Evolutionary conservation across 345 rosid species (phyloP).

Genomic region (Populus euphratica): DNA sequence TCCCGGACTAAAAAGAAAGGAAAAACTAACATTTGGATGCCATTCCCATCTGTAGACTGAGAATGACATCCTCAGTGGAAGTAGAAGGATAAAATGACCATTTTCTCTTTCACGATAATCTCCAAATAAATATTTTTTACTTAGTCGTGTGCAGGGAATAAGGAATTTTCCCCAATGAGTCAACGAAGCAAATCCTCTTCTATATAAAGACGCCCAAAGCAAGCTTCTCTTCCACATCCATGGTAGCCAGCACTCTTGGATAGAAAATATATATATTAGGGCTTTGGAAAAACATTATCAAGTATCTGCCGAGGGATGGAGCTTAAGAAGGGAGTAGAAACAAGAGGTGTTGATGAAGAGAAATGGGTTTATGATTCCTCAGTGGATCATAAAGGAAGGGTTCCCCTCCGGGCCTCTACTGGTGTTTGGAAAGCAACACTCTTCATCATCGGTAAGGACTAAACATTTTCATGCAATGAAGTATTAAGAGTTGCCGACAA

Average conservation of each 20-base stretch:
- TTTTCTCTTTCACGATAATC: constrained; percentile 1
- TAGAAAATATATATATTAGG: background rate
- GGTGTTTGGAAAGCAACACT: constrained; percentile 71
- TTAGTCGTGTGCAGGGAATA: background rate
- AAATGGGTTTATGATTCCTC: constrained; percentile 66
- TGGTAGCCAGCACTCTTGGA: background rate
- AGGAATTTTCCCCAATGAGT: constrained; percentile 1
- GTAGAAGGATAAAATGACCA: constrained; percentile 1
- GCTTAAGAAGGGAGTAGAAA: constrained; percentile 13
- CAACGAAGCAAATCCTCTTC: constrained; percentile 9
- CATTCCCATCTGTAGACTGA: constrained; percentile 14
- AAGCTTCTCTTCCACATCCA: background rate
- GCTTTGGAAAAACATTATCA: background rate
- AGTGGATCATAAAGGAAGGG: constrained; percentile 46
- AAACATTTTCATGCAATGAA: background rate
- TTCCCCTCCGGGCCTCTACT: constrained; percentile 55
- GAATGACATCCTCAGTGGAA: background rate
- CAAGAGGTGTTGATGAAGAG: constrained; percentile 22
- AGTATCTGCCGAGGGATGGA: background rate
- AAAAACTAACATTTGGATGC: background rate
- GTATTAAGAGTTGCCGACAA: background rate
- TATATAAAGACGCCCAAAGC: constrained; percentile 32
- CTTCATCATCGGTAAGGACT: constrained; percentile 51
- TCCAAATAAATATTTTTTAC: background rate
- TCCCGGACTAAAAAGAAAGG: background rate